Conservation (phyloP, 495 filamentous ascomycete genomes). For the Penicillium alfredii region DNA sequence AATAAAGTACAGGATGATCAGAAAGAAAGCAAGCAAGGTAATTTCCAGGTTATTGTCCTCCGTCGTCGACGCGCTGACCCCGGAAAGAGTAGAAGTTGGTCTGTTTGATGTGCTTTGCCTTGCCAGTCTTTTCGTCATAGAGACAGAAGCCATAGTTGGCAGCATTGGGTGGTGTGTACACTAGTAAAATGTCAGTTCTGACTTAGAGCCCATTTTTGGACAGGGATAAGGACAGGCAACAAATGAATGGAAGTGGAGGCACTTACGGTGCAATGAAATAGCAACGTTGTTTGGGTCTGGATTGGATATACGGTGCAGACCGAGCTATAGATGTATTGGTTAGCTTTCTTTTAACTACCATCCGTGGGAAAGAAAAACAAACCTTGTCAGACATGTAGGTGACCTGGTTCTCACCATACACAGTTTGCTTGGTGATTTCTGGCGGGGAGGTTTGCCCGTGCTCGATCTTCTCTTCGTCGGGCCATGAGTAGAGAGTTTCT, state of each 20-base stretch:
- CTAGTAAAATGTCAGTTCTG: slow-evolving; percentile 31
- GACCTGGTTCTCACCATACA: slow-evolving; percentile 57
- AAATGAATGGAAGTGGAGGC: neutral
- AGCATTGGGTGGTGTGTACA: slow-evolving; percentile 57
- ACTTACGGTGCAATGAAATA: slow-evolving; percentile 77
- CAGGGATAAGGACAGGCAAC: too few species aligned
- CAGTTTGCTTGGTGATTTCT: slow-evolving; percentile 35
- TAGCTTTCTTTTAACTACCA: neutral
- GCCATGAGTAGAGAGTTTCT: slow-evolving; percentile 77
- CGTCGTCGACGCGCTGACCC: slow-evolving; percentile 20
- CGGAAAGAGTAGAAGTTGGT: slow-evolving; percentile 52
- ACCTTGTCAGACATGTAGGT: slow-evolving; percentile 78
- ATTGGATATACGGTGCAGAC: slow-evolving; percentile 78
- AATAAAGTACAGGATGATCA: neutral
- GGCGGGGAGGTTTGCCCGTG: slow-evolving; percentile 45
- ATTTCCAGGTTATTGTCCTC: slow-evolving; percentile 3
- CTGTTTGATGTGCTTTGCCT: slow-evolving; percentile 61
- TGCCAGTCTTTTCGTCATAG: slow-evolving; percentile 66
- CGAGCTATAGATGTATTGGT: slow-evolving; percentile 46
- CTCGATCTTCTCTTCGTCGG: slow-evolving; percentile 43
- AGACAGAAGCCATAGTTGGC: slow-evolving; percentile 66
- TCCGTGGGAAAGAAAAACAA: slow-evolving; percentile 6
- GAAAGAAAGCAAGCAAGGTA: too few species aligned
- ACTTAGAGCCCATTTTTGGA: too few species aligned
- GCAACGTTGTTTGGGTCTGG: slow-evolving; percentile 63